Base-by-base conservation (phyloP, 805 yeast species). In the Candida insectorum region DNA sequence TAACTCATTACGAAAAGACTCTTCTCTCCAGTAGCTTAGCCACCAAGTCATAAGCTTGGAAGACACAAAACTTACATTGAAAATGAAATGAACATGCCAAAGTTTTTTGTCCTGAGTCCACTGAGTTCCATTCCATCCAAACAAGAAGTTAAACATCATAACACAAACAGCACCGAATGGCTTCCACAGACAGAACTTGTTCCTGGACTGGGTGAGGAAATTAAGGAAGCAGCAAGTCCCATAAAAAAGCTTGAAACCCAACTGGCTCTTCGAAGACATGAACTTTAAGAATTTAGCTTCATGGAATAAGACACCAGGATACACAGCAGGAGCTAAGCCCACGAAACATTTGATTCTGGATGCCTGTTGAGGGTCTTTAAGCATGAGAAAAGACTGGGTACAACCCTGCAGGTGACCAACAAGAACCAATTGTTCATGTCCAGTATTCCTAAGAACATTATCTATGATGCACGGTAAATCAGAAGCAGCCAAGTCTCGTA, bases 351-450 rank as follows among this genome's bases (percentile, higher is more conserved):
- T 80, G 13, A 91, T 56, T 41, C 77, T 79, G 4, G 63, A 58
- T 4, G 32, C 24, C 24, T 62, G 48, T 13, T 60, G 45, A 4
- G 45, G 51, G 41, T 64, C 63, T 12, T 82, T 71, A 22, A 93
- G 62, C 30, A 87, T 75, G 48, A 84, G 61, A 35, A 87, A 82
- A 0, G 83, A 71, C 56, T 89, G 96, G 0, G 96, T 78, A 2
- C 96, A 88, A 1, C 97, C 97, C 59, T 93, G 97, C 11, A 95
- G 85, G 54, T 91, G 98, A 1, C 89, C 89, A 7, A 81, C 70
- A 15, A 91, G 57, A 0, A 81, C 69, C 6, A 89, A 47, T 46
- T 79, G 73, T 3, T 52, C 50, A 30, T 55, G 33, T 0, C 74
- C 65, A 33, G 60, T 58, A 34, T 60, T 64, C 2, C 53, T 39